Percentiles rank a stretch among this genome's conserved stretches.
Conservation (phyloP, 139 green algal genomes). For the Spirogloea muscicola region DNA sequence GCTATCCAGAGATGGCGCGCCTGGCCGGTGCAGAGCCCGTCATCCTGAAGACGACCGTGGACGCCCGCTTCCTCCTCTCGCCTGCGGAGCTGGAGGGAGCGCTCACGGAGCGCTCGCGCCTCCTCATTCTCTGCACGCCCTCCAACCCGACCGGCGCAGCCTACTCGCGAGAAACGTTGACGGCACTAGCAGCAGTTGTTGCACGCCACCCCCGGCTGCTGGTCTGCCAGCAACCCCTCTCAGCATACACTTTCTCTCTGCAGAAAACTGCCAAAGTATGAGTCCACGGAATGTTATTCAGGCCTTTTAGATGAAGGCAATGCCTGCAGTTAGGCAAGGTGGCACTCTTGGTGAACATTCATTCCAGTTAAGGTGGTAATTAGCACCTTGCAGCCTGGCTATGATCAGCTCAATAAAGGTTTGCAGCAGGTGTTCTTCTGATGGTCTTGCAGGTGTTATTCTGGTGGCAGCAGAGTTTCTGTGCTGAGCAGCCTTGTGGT, state of each 20-base stretch:
- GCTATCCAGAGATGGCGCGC: slow-evolving; percentile 92
- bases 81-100: slow-evolving; percentile 66
- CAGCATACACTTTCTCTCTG: too few relatives aligned
- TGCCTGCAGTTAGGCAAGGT: too few relatives aligned
- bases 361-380: too few relatives aligned
- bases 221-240: too few relatives aligned
- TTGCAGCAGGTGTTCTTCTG: too few relatives aligned
- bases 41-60: slow-evolving; percentile 64
- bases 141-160: slow-evolving; percentile 92
- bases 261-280: too few relatives aligned
- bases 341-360: too few relatives aligned
- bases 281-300: too few relatives aligned
- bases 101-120: slow-evolving; percentile 71
- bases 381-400: too few relatives aligned
- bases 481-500: slow-evolving; percentile 67
- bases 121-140: slow-evolving; percentile 96
- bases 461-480: slow-evolving; percentile 90
- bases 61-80: slow-evolving; percentile 75
- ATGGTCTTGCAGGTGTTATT: too few relatives aligned
- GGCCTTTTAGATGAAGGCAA: too few relatives aligned
- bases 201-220: slow-evolving; percentile 80
- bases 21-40: slow-evolving; percentile 77
- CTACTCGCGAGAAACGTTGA: slow-evolving; percentile 61
- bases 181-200: slow-evolving; percentile 75
- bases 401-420: too few relatives aligned